Conservation (phyloP, 75 land plant genomes). For the Larix kaempferi region DNA sequence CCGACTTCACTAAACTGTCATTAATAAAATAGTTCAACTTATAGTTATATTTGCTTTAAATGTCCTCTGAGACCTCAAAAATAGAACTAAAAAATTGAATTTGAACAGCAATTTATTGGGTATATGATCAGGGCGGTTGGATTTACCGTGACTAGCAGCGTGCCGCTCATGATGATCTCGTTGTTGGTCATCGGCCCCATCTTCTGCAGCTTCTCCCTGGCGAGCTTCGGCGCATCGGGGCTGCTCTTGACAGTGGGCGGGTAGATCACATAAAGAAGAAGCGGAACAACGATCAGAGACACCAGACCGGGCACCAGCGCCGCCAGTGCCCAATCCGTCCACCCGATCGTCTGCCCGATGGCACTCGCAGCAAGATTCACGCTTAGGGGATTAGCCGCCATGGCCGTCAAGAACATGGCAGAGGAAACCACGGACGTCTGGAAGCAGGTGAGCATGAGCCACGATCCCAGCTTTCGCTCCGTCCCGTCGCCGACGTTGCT, state of each 20-base stretch:
- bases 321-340: slow-evolving; percentile 96
- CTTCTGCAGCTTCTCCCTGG: slow-evolving; percentile 73
- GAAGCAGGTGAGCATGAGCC: slow-evolving; percentile 96
- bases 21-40: no score
- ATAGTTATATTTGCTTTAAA: no score
- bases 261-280: slow-evolving; percentile 74
- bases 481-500: slow-evolving; percentile 94
- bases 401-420: slow-evolving; percentile 92
- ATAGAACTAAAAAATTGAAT: neutral
- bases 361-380: slow-evolving; percentile 66
- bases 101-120: neutral
- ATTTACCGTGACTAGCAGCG: slow-evolving; percentile 87
- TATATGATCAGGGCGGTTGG: neutral
- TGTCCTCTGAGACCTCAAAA: no score
- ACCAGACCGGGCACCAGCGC: slow-evolving; percentile 90
- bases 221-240: slow-evolving; percentile 94
- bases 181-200: slow-evolving; percentile 97
- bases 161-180: slow-evolving; percentile 84
- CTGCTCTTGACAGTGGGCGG: slow-evolving; percentile 88
- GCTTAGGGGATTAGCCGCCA: slow-evolving; percentile 95
- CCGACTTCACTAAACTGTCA: no score
- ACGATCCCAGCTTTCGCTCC: slow-evolving; percentile 75
- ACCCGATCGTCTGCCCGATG: slow-evolving; percentile 74
- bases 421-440: slow-evolving; percentile 96
- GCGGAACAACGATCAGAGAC: slow-evolving; percentile 76